Evolutionary conservation across 2,329 filamentous ascomycete genomes (phyloP).

Genomic region (Lecanicillium sp.): DNA sequence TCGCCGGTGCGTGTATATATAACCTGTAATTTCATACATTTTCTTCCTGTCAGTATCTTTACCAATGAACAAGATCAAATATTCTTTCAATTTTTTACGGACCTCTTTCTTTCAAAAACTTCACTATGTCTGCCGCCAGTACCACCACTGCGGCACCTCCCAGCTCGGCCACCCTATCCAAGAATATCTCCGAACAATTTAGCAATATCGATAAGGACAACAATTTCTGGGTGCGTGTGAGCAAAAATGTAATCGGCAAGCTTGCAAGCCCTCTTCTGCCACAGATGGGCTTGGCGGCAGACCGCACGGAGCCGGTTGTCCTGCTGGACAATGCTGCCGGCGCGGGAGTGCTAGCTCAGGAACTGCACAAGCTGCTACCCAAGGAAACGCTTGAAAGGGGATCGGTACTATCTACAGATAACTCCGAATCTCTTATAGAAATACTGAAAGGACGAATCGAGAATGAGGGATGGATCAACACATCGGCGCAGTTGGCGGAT

Average conservation of each 20-base stretch:
- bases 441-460: constrained; percentile 32
- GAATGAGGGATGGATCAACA: constrained; percentile 40
- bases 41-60: neutral
- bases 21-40: neutral
- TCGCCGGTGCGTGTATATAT: constrained; percentile 8
- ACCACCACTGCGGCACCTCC: neutral
- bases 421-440: constrained; percentile 36
- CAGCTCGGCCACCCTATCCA: neutral
- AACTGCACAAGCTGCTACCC: constrained; percentile 34
- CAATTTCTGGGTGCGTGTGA: neutral
- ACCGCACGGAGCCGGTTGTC: constrained; percentile 24
- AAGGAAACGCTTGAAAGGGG: constrained; percentile 34
- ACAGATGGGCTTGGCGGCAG: constrained; percentile 8
- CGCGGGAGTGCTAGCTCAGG: constrained; percentile 41
- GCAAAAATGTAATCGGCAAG: constrained; percentile 5
- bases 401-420: constrained; percentile 45
- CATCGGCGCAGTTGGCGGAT: constrained; percentile 38
- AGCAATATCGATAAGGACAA: neutral
- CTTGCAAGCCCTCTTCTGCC: constrained; percentile 10
- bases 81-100: neutral
- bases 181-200: constrained; percentile 6
- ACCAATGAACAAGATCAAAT: neutral
- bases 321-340: constrained; percentile 51
- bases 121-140: neutral
- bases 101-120: neutral